These are phyloP conservation scores for Fusarium sp. DNA, from an alignment of 2,329 filamentous ascomycete genomes.

Conservation along the genomic window DNA sequence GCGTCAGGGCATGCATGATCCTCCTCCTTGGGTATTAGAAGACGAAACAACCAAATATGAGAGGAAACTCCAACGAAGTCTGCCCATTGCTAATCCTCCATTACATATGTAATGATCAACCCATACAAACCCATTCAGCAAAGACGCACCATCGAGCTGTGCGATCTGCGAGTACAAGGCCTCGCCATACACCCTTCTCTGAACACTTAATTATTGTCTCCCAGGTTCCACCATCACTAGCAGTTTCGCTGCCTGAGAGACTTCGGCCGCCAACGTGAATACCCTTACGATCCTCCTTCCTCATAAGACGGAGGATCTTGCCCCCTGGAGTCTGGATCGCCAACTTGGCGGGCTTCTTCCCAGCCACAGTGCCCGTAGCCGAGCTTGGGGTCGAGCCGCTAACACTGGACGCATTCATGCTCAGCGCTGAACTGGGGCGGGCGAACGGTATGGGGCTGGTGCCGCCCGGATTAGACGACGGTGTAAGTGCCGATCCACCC, in stretches of 20 bases:
- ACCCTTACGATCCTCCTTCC: conserved; percentile 76
- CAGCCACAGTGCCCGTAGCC: conserved; percentile 61
- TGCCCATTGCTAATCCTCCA: conserved; percentile 5
- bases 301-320: conserved; percentile 89
- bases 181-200: conserved; percentile 82
- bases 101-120: conserved; percentile 33
- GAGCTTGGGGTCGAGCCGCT: conserved; percentile 67
- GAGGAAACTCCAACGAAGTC: conserved; percentile 34
- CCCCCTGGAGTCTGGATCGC: conserved; percentile 94
- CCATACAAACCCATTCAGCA: conserved; percentile 79
- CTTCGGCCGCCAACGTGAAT: conserved; percentile 59
- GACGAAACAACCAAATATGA: conserved; percentile 30
- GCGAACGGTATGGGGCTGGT: conserved; percentile 69
- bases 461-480: conserved; percentile 58
- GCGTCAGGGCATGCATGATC: conserved; percentile 41
- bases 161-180: conserved; percentile 82
- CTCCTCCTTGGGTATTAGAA: conserved; percentile 39
- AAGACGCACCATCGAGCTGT: conserved; percentile 93
- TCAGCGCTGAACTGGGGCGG: conserved; percentile 71
- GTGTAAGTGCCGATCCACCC: conserved; percentile 52
- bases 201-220: conserved; percentile 93
- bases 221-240: conserved; percentile 79
- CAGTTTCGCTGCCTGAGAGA: conserved; percentile 61
- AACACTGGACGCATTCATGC: conserved; percentile 68
- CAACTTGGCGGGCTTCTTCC: conserved; percentile 90